Base-by-base conservation (phyloP, 345 rosid species). In the Dovyalis caffra region DNA sequence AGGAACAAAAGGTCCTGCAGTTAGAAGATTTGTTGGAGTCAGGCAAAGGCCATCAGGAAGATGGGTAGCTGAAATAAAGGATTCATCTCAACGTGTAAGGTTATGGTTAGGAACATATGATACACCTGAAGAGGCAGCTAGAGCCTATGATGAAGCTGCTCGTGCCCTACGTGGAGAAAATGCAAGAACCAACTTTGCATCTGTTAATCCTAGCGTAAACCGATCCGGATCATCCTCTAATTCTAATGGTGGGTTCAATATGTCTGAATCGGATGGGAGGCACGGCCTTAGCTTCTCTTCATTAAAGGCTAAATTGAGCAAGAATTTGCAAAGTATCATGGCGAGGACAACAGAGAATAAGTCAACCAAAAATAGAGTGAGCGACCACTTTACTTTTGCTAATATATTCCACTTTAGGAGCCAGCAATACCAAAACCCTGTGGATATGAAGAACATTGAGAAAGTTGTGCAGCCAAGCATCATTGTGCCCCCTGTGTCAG, bases 1-100 rank as follows among this genome's bases (percentile, higher is more conserved):
- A 33, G 74, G 82, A 32, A 58, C 62, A 32, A 87, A 70, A 49
- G 77, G 78, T 5, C 74, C 38, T 26, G 18, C 65, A 0, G 58
- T 34, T 51, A 84, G 94, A 7, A 79, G 90, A 69, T 90, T 85
- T 47, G 90, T 90, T 0, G 94, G 91, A 6, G 94, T 88, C 28
- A 66, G 91, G 81, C 90, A 87, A 76, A 83, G 94, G 49, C 94
- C 94, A 0, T 90, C 92, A 0, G 94, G 94, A 11, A 79, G 89
- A 80, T 90, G 94, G 94, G 94, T 90, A 8, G 92, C 92, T 1
- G 94, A 90, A 73, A 90, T 90, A 74, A 90, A 90, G 83, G 94
- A 90, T 79, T 87, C 94, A 0, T 86, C 94, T 12, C 94, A 88
- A 34, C 86, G 87, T 4, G 90, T 86, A 21, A 77, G 94, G 49